Evolutionary conservation across 768 basidiomycete genomes (phyloP).

Genomic region (Xerocomus potaroensis): DNA sequence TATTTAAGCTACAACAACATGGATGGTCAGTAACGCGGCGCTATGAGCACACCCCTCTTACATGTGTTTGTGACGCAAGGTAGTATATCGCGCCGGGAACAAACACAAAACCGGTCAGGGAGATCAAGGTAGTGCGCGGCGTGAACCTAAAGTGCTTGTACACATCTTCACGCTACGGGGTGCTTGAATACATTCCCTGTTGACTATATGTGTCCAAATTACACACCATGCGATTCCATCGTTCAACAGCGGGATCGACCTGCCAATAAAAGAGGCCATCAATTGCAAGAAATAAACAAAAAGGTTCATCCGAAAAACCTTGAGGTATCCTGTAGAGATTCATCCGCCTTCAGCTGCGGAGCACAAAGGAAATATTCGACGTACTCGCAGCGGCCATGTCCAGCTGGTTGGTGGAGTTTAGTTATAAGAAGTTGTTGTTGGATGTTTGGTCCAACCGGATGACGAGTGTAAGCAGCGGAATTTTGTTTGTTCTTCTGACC

Average conservation of each 20-base stretch:
- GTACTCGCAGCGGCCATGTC: conserved; percentile 71
- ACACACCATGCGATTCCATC: conserved; percentile 57
- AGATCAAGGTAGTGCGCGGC: conserved; percentile 54
- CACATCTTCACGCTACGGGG: conserved; percentile 70
- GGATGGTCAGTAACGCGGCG: conserved; percentile 5
- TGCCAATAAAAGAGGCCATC: conserved; percentile 8
- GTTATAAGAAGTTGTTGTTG: conserved; percentile 24
- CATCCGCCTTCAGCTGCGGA: conserved; percentile 5
- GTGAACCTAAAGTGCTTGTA: conserved; percentile 84
- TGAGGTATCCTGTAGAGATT: conserved; percentile 46
- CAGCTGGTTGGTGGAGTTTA: conserved; percentile 24
- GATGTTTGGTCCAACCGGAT: conserved; percentile 24
- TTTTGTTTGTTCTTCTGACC: conserved; percentile 20
- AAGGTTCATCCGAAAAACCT: conserved; percentile 37
- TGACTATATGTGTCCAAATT: conserved; percentile 5
- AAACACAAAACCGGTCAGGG: conserved; percentile 59
- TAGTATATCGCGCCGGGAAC: conserved; percentile 55
- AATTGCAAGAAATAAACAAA: not conserved
- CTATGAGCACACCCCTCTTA: conserved; percentile 31
- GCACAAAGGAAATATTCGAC: conserved; percentile 14
- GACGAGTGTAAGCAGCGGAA: conserved; percentile 3
- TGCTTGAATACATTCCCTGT: not conserved
- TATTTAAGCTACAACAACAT: conserved; percentile 40
- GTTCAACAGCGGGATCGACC: conserved; percentile 57
- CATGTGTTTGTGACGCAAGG: conserved; percentile 37